Base-by-base conservation (phyloP, 108 stramenopile genomes). In the Nitzschia sp. region DNA sequence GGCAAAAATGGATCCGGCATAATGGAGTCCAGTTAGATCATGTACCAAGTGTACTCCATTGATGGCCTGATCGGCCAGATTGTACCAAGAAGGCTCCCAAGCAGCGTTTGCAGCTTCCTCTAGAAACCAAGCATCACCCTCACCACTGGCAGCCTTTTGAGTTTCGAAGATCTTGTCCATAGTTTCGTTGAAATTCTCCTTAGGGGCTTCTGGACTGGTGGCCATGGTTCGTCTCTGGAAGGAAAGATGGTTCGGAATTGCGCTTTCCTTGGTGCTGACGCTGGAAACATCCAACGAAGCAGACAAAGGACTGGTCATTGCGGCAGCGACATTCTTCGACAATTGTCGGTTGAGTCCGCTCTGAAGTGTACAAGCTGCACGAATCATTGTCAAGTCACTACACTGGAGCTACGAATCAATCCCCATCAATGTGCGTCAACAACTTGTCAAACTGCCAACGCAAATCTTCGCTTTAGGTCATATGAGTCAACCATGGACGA, bases 1-100 rank as follows among this genome's bases (percentile, higher is more conserved):
- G 25, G 70, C 82, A 14, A 82, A 78, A 65, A 94, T 90, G 56
- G 89, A 80, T 37, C 65, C 62, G 20, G 80, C 87, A 57, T 85
- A 86, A 21, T 84, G 79, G 52, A 86, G 61, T 22, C 81, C 86
- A 17, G 88, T 51, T 6, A 81, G 40, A 56, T 86, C 82, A 62
- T 88, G 76, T 26, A 84, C 41, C 15, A 53, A 60, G 38, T 75
- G 70, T 15, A 84, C 72, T n/a, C 65, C 52, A 38, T 60, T 67
- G 43, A 84, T 52, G 34, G 83, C 83, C 46, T 78, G 77, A 61
- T 84, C 83, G 24, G 83, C 83, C 22, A 84, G 1, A 61, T 84
- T 84, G 72, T 73, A 84, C 83, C 83, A 84, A 15, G 53, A 65
- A 6, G 83, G 83, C 25, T 84, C 83, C 70, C 72, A 84, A 14